Evolutionary conservation across 1,284 basidiomycete genomes (phyloP).

Genomic region (Ustilago cynodontis): DNA sequence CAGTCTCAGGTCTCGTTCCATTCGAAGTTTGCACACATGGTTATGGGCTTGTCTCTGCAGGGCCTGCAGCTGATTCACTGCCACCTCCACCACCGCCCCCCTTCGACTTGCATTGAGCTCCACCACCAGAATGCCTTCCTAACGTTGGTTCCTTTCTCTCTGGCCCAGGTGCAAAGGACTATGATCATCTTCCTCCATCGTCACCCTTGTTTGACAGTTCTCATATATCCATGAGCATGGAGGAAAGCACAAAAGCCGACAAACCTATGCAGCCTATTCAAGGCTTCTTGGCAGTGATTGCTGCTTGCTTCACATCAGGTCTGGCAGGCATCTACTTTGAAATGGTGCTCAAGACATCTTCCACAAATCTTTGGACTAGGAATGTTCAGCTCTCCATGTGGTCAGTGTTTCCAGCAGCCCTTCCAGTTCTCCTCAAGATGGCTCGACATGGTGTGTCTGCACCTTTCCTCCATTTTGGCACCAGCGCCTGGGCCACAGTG

Average conservation of each 20-base stretch:
- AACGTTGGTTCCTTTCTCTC: slow-evolving; percentile 40
- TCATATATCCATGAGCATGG: slow-evolving; percentile 55
- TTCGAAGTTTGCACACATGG: slow-evolving; percentile 48
- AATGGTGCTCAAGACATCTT: slow-evolving; percentile 91
- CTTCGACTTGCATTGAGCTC: slow-evolving; percentile 53
- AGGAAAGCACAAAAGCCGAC: slow-evolving; percentile 43
- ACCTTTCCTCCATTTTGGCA: slow-evolving; percentile 75
- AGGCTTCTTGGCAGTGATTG: slow-evolving; percentile 85
- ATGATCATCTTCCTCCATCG: slow-evolving; percentile 37
- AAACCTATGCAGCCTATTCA: slow-evolving; percentile 81
- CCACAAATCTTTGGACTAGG: slow-evolving; percentile 93
- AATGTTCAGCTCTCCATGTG: slow-evolving; percentile 96
- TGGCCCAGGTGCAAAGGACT: slow-evolving; percentile 27
- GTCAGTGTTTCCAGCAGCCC: slow-evolving; percentile 87
- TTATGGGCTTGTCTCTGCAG: slow-evolving; percentile 47
- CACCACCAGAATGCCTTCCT: slow-evolving; percentile 58
- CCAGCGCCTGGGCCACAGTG: slow-evolving; percentile 92
- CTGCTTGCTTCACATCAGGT: slow-evolving; percentile 94
- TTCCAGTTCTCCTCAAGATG: slow-evolving; percentile 80
- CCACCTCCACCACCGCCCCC: slow-evolving; percentile 64
- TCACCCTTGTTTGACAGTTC: slow-evolving; percentile 44
- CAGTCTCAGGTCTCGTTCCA: slow-evolving; percentile 47
- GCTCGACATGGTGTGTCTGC: slow-evolving; percentile 53
- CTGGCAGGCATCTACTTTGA: slow-evolving; percentile 99
- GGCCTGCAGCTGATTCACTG: slow-evolving; percentile 33